A percentile compares a stretch with the other conserved stretches of the same genome.
Evolutionary conservation across 225 moss, liverwort and hornwort species (phyloP).

Genomic region (Sphagnum tenellum): DNA sequence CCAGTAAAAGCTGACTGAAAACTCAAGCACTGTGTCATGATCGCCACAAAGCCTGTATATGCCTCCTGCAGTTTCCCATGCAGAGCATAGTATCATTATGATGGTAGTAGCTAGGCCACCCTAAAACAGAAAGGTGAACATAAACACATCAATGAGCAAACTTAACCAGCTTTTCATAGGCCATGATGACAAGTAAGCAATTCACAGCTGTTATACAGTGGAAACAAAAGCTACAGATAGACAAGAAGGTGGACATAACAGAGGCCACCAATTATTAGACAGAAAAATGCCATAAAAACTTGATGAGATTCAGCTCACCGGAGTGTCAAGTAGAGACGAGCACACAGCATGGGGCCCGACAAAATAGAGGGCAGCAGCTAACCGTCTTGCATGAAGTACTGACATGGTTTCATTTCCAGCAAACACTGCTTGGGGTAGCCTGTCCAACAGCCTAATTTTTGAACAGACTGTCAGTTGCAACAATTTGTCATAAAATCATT

Average conservation of each 20-base stretch:
- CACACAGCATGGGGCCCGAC: constrained; percentile 68
- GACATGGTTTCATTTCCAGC: constrained; percentile 61
- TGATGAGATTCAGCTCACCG: constrained; percentile 23
- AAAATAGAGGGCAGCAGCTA: constrained; percentile 82
- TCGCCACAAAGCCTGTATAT: constrained; percentile 42
- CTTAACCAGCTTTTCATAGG: not conserved
- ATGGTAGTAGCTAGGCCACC: no score
- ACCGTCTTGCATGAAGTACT: constrained; percentile 71
- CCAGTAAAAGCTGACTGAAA: constrained; percentile 72
- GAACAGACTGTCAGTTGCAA: no score
- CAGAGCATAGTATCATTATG: no score
- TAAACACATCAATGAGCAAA: constrained; percentile 3
- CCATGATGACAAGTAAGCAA: no score
- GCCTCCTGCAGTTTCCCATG: constrained; percentile 33
- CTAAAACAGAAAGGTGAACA: not conserved
- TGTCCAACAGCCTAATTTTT: constrained; percentile 49
- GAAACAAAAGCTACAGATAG: not conserved
- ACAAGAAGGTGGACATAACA: not conserved
- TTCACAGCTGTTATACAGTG: no score
- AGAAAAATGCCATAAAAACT: not conserved
- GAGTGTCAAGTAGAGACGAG: constrained; percentile 51
- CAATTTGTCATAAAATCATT: no score
- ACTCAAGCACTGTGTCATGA: constrained; percentile 72
- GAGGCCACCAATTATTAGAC: not conserved
- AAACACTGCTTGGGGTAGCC: constrained; percentile 72